Percentiles rank a stretch among this genome's conserved stretches.
These are phyloP conservation scores for Jamesozyma hellenica DNA, from an alignment of 805 yeast species.

Conservation along the genomic window DNA sequence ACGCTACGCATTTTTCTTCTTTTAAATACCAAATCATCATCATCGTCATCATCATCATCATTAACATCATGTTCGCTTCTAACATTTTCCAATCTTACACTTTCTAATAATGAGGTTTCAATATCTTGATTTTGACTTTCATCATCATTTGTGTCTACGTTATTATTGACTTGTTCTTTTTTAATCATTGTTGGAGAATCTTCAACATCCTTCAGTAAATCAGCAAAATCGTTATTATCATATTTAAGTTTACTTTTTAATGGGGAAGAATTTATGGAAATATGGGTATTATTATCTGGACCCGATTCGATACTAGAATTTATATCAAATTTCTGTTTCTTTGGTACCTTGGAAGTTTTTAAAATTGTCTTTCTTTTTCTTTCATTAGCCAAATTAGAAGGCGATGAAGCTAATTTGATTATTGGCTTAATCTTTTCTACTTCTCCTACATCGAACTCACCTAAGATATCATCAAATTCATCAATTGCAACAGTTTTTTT, in stretches of 20 bases:
- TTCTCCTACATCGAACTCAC: constrained; percentile 32
- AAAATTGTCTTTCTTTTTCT: constrained; percentile 1
- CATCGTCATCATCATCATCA: constrained; percentile 30
- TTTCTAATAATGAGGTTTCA: background rate
- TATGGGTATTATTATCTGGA: background rate
- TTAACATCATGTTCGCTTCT: constrained; percentile 12
- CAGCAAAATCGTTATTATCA: constrained; percentile 6
- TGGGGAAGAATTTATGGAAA: constrained; percentile 21
- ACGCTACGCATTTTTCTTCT: constrained; percentile 26
- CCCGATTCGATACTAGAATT: constrained; percentile 3
- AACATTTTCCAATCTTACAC: too few species aligned
- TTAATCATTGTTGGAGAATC: constrained; percentile 14
- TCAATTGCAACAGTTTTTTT: constrained; percentile 39
- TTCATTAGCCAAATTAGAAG: background rate
- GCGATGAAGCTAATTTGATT: constrained; percentile 8
- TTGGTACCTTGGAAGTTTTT: constrained; percentile 1
- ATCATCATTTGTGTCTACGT: background rate
- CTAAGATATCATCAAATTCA: constrained; percentile 60
- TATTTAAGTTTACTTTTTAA: constrained; percentile 10
- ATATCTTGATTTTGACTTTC: background rate
- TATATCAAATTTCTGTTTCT: constrained; percentile 8
- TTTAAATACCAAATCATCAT: constrained; percentile 24
- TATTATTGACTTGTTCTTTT: constrained; percentile 1
- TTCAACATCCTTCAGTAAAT: constrained; percentile 15
- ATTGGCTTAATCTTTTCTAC: background rate